Evolutionary conservation across 1,139 yeast genomes (phyloP), one percentile per base, ranked within the genome.

Genomic region (Pichia terricola): DNA sequence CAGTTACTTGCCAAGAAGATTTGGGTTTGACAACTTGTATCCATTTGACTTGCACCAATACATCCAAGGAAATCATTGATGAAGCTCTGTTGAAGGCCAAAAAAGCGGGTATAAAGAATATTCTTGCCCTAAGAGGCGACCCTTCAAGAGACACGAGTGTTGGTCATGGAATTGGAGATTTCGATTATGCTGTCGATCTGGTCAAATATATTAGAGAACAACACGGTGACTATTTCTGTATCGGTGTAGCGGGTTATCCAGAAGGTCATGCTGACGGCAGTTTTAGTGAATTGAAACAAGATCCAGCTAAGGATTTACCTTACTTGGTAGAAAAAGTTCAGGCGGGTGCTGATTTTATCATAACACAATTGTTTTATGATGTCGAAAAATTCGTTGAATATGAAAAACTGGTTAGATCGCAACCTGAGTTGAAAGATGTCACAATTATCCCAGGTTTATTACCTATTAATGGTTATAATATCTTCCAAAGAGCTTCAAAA

Each of bases 81-180:
- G 68, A 77, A 48, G 95, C 97, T 0, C 72, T 91, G 46, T 66
- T 63, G 5, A 68, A 66, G 48, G 96, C 97, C n/a, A 81, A 81
- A 57, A 64, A 65, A 30, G 72, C 73, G 16, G 97, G 96, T 0
- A 82, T 91, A 45, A 73, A 80, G 53, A 91, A 91, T 59, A 86
- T 91, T 43, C 70, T 91, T 53, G 99, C 99, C 0, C 69, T 91
- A 45, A 73, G 98, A 60, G 98, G 98, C 40, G 98, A 91, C 63
- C 95, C 95, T 11, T 94, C 96, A n/a, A 69, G 95, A 57, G 83
- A 84, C 3, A 79, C 80, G 42, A 96, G 88, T 7, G 96, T 95
- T 3, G 95, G 91, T 1, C 89, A 89, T 62, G 96, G 96, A 7
- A 96, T 88, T 59, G 97, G 97, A 27, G 96, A 91, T 59, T 87